Base-by-base conservation (phyloP, 2,329 filamentous ascomycete genomes). In the Thelonectria rubi region DNA sequence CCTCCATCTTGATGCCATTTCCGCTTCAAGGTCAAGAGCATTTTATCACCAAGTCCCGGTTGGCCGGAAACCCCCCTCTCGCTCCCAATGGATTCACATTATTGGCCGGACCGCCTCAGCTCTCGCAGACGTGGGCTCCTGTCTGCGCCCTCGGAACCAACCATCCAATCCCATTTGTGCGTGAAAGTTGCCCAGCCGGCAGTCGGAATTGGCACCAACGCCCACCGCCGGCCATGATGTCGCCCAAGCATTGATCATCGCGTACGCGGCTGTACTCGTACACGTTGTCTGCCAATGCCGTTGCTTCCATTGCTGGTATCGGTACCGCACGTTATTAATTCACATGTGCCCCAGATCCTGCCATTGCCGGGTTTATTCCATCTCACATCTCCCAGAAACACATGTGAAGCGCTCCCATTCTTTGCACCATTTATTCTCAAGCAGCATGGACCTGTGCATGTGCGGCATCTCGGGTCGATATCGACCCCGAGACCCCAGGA, bases 21-120 rank as follows among this genome's bases (percentile, higher is more conserved):
- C 54, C 45, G 42, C 26, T 30, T 30, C 26, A 30, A 30, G 26
- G 7, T 8, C 26, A 6, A 30, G 26, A 30, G 26, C 15, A 3
- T 46, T 46, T 14, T 17, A 43, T 42, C 47, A 26, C 30, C 55
- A 54, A 48, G 30, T 39, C 52, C 30, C 30, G 21, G 47, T 43
- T 48, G 34, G 32, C 49, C 17, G 51, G 54, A 47, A 54, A 57
- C 37, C 56, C 50, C 32, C 50, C 49, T 47, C 21, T 40, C 40
- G 58, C 40, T 48, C 46, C 24, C 55, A 45, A 39, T 46, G 20
- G 32, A 24, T 42, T 15, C 11, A 5, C 15, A 45, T 45, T 45
- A 45, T 45, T 45, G 42, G 42, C 11, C 18, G 18, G 10, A 34
- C 32, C 39, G 40, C 39, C 49, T 43, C 48, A 46, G 47, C 40